Base-by-base conservation (phyloP, 1,284 basidiomycete species). In the Ceratobasidium sp. region DNA sequence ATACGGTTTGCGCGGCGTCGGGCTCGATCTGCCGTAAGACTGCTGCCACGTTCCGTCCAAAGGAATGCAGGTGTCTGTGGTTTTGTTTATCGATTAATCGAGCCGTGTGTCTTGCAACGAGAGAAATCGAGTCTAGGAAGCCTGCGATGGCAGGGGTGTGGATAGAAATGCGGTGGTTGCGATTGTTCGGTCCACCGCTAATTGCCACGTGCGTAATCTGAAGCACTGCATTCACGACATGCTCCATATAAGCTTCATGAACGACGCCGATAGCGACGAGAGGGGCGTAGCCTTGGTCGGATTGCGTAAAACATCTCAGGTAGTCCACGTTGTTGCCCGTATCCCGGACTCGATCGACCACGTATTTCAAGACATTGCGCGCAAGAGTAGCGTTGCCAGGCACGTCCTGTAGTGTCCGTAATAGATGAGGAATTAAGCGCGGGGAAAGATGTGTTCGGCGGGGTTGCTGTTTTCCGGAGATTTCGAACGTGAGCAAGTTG, bases 401-500 rank as follows among this genome's bases (percentile, higher is more conserved):
- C 0, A 59, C 4, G 17, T 53, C 69, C 15, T 57, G 57, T 6
- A 57, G 45, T 6, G 62, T 29, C 5, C 56, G 69, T 8, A 72
- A 48, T 9, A 72, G 57, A 9, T 50, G 47, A 44, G 69, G 57
- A 11, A 72, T 27, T n/a, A 36, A n/a, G 6, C 41, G 29, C 2
- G 69, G 31, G 2, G 56, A 5, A 24, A 72, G 17, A 24, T 60
- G 44, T 9, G 29, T 50, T 45, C 69, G 56, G 1, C 33, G 57
- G 62, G 15, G 19, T 22, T 60, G 45, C 24, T 48, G 41, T 47
- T 72, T 72, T n/a, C 56, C 56, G 17, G 24, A 8, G 11, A 62
- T 62, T 24, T 72, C 69, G 41, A 72, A 72, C 3, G 69, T 72
- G 1, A 72, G 47, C 17, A 72, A 19, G 22, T 62, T 48, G 56